phyloP scores from a whole-genome alignment of 176 grass and related monocot species.

The Aegilops tauschii region DNA sequence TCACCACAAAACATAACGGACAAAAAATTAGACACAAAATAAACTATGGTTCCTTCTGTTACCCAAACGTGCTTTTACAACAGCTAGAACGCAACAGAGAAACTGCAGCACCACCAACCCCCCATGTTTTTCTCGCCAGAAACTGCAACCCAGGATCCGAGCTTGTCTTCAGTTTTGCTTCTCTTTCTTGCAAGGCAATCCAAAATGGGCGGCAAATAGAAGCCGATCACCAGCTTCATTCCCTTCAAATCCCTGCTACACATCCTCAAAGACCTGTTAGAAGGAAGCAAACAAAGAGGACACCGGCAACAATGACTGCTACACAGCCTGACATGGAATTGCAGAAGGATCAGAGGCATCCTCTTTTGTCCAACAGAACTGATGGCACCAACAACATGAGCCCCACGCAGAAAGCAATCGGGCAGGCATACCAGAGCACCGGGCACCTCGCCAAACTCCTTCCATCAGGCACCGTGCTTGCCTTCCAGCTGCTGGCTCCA shows the following conservation, averaged over 20 bases:
- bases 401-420: conserved; percentile 48
- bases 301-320: conserved; percentile 17
- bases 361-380: conserved; percentile 43
- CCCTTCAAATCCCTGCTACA: conserved; percentile 1
- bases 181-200: conserved; percentile 41
- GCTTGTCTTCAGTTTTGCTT: conserved; percentile 8
- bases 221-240: conserved; percentile 7
- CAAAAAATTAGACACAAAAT: neutral
- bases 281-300: neutral
- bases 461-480: conserved; percentile 66
- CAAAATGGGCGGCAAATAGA: neutral
- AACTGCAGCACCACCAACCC: neutral
- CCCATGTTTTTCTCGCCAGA: neutral
- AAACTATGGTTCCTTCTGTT: conserved; percentile 16
- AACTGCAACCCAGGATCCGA: neutral
- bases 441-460: conserved; percentile 69
- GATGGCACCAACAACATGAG: conserved; percentile 21
- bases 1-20: neutral
- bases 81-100: neutral
- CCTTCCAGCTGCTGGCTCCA: conserved; percentile 67
- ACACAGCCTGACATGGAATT: conserved; percentile 16
- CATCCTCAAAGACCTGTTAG: neutral
- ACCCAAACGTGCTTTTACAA: conserved; percentile 28
- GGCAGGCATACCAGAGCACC: conserved; percentile 59
- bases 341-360: conserved; percentile 38